These are phyloP conservation scores for Nakazawaea peltata DNA, from an alignment of 805 yeast species.

Conservation along the genomic window DNA sequence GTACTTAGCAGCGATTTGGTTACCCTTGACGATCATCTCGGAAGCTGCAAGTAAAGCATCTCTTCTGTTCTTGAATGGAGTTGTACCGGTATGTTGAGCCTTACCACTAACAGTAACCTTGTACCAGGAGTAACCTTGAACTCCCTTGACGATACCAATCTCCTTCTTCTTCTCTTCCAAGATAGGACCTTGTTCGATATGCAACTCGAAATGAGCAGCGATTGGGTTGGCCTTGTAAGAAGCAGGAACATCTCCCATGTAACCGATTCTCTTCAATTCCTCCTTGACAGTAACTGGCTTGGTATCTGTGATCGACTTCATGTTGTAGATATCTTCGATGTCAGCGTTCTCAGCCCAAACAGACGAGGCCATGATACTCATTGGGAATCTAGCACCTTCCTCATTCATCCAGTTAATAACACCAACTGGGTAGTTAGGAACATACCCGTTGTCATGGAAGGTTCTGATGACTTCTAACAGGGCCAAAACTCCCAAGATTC, in stretches of 20 bases:
- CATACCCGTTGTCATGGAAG: constrained; percentile 45
- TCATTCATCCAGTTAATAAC: constrained; percentile 69
- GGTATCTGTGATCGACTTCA: constrained; percentile 47
- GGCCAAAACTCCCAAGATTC: constrained; percentile 59
- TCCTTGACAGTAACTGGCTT: constrained; percentile 39
- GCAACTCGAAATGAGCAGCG: constrained; percentile 66
- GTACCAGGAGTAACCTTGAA: constrained; percentile 60
- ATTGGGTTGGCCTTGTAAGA: constrained; percentile 43
- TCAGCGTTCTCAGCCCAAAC: constrained; percentile 53
- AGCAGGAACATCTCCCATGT: constrained; percentile 44
- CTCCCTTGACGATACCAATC: constrained; percentile 61
- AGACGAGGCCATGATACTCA: constrained; percentile 55
- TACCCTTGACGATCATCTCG: constrained; percentile 45
- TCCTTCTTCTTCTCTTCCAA: constrained; percentile 46
- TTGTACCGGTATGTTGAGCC: constrained; percentile 70
- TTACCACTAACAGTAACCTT: constrained; percentile 49
- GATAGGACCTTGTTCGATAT: constrained; percentile 73
- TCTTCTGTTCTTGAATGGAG: constrained; percentile 52
- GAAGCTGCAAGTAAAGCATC: constrained; percentile 58
- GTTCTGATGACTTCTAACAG: constrained; percentile 65
- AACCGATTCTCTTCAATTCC: constrained; percentile 56
- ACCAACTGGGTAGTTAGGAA: constrained; percentile 61
- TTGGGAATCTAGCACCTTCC: constrained; percentile 75
- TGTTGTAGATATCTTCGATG: constrained; percentile 39
- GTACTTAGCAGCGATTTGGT: constrained; percentile 43